Evolutionary conservation across 768 basidiomycete genomes (phyloP).

Genomic region (Podaxis rugospora): DNA sequence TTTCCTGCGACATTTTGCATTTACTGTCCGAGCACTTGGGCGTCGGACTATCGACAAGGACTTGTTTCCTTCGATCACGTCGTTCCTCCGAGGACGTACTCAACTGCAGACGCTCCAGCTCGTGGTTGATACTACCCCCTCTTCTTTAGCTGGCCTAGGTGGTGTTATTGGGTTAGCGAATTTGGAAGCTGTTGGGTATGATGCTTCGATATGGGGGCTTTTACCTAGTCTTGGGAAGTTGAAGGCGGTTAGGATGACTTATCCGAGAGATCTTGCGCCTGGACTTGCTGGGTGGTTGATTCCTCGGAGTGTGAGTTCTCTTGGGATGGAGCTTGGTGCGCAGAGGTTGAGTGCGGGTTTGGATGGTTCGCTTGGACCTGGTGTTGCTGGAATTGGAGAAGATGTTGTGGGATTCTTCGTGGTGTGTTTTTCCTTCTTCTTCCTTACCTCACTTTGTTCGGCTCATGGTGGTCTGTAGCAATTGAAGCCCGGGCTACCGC

Average conservation of each 20-base stretch:
- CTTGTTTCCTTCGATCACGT: constrained; percentile 64
- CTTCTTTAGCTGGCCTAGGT: constrained; percentile 60
- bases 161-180: constrained; percentile 56
- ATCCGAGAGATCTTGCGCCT: constrained; percentile 59
- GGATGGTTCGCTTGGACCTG: constrained; percentile 37
- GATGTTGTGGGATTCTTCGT: constrained; percentile 1
- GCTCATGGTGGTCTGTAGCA: constrained; percentile 34
- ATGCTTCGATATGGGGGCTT: constrained; percentile 69
- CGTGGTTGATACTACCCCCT: constrained; percentile 41
- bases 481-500: constrained; percentile 55
- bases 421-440: background rate
- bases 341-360: constrained; percentile 32
- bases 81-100: constrained; percentile 55
- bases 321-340: constrained; percentile 38
- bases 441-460: background rate
- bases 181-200: constrained; percentile 56
- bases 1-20: constrained; percentile 61
- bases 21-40: constrained; percentile 41
- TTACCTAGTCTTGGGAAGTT: constrained; percentile 53
- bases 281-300: constrained; percentile 67
- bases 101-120: constrained; percentile 52
- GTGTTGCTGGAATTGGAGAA: background rate
- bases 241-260: constrained; percentile 52
- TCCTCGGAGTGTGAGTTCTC: constrained; percentile 45
- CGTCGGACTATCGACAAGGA: constrained; percentile 50